Base-by-base conservation (phyloP, 1,139 yeast species). In the Pneumocystis murina region DNA sequence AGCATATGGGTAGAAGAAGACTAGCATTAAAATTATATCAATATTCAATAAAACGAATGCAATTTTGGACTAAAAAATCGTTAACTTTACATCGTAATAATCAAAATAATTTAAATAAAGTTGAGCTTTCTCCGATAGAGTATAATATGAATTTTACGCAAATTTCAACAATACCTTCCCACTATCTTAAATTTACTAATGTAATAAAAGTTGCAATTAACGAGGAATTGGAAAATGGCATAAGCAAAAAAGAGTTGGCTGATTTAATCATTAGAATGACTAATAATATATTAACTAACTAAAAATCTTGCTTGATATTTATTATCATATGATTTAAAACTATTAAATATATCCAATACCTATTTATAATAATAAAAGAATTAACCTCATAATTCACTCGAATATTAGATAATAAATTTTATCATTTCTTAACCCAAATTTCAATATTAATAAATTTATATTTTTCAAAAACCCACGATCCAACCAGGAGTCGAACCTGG, bases 401-500 rank as follows among this genome's bases (percentile, higher is more conserved):
- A 3, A 28, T 28, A 28, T 28, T 28, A 28, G 4, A 28, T n/a
- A n/a, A n/a, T n/a, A n/a, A n/a, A n/a, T n/a, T n/a, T n/a, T n/a
- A n/a, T n/a, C n/a, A n/a, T n/a, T n/a, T n/a, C n/a, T n/a, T n/a
- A n/a, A n/a, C n/a, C n/a, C n/a, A n/a, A n/a, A n/a, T n/a, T n/a
- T n/a, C n/a, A n/a, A n/a, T 28, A 2, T 28, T 28, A 28, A 28
- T 28, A 28, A 28, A 4, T 3, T 28, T 3, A 4, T 4, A 28
- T 4, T 28, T 28, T 4, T 7, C 35, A 33, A 33, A 33, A 33
- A 33, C 35, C 35, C 35, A 33, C 35, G 55, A 48, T 48, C 55
- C 55, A 48, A 48, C 55, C 55, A 48, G 55, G 55, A 48, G 55
- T 48, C 33, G 55, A 48, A 48, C 55, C 55, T 48, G 55, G 55